Evolutionary conservation across 2,329 filamentous ascomycete genomes (phyloP).

Genomic region (Diaporthe aspalathi): DNA sequence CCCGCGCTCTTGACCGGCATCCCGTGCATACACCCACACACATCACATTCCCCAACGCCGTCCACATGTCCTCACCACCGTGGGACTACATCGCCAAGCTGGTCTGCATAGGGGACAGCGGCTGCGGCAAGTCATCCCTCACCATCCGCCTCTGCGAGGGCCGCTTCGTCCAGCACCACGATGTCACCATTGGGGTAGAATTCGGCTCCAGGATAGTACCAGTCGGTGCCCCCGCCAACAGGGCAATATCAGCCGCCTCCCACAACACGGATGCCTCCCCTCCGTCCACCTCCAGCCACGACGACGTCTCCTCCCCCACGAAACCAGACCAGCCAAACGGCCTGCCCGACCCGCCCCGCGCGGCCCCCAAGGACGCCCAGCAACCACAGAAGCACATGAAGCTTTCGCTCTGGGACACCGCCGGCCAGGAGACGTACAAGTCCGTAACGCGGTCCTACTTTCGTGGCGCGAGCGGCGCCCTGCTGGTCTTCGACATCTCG

Average conservation of each 20-base stretch:
- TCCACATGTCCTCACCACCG: conserved; percentile 71
- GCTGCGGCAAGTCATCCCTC: conserved; percentile 93
- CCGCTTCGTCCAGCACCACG: conserved; percentile 92
- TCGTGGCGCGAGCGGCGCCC: conserved; percentile 75
- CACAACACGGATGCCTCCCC: conserved; percentile 42
- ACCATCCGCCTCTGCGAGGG: conserved; percentile 97
- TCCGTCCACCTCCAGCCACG: conserved; percentile 38
- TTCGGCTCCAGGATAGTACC: conserved; percentile 94
- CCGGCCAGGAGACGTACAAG: conserved; percentile 97
- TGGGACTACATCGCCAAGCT: conserved; percentile 99
- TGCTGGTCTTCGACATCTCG: conserved; percentile 96
- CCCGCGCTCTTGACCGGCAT: background rate
- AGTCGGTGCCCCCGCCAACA: conserved; percentile 81
- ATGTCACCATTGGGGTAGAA: conserved; percentile 97
- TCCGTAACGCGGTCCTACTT: conserved; percentile 95
- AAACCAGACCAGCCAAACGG: conserved; percentile 49
- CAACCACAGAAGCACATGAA: conserved; percentile 84
- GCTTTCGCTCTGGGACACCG: conserved; percentile 93
- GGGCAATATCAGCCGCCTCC: conserved; percentile 48
- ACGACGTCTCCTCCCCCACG: conserved; percentile 23
- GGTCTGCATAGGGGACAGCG: conserved; percentile 96
- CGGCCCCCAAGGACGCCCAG: conserved; percentile 28
- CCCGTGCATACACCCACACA: conserved; percentile 24
- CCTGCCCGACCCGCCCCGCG: conserved; percentile 64
- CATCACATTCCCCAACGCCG: conserved; percentile 27